Base-by-base conservation (phyloP, 2,329 filamentous ascomycete species). In the Nemania sp. region DNA sequence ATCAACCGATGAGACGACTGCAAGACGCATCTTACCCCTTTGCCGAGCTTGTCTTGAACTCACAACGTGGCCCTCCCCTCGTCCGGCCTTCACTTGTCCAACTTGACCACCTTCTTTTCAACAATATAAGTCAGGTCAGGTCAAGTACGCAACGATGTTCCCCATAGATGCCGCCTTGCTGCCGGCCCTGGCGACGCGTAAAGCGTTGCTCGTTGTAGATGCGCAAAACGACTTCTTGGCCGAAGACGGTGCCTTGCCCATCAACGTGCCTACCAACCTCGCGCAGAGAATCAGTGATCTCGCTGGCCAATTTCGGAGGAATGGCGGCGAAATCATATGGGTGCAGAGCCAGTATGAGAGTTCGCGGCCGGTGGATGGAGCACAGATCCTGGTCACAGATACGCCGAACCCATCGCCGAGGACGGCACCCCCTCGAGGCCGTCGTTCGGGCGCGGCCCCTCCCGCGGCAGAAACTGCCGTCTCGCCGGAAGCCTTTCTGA, bases 211-310 rank as follows among this genome's bases (percentile, higher is more conserved):
- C 18, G 79, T 96, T 17, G 82, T 97, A 65, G 94, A 97, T 70
- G 85, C 96, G 37, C 95, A 98, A 72, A 92, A 96, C 69, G 94
- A 97, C 74, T 97, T 98, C 70, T 78, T 96, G 59, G 81, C 86
- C 6, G 77, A 84, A 1, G 81, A 86, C 52, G 90, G 90, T 56
- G 84, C 87, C 25, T 76, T 97, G 18, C 83, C 87, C 12, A 85
- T 93, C 52, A 79, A 79, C 37, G 82, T 85, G 45, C 86, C 87
- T 2, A 76, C 83, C 3, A 84, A 85, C 10, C 91, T 93, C 63
- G 74, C 95, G 46, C 81, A 88, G 40, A 86, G 85, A 29, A 84
- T 92, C 43, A 78, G 87, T 18, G 76, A 82, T 6, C 79, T 98
- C 2, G 87, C 88, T 43, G 83, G 84, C 11, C 83, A 83, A 15